Conservation (phyloP, 345 rosid genomes). For the Gossypium arboreum region DNA sequence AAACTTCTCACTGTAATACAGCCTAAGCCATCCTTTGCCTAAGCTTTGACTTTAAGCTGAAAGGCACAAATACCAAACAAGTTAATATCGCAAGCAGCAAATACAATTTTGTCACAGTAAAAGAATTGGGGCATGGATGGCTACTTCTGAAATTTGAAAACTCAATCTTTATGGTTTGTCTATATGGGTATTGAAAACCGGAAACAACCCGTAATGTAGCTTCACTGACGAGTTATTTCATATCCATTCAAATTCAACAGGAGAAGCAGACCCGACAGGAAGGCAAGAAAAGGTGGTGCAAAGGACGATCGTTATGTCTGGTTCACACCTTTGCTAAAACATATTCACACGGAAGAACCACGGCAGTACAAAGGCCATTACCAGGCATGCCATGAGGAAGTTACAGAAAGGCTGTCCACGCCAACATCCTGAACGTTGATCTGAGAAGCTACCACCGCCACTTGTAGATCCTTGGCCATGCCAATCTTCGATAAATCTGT, state of each 20-base stretch:
- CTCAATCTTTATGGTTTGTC: too few species aligned
- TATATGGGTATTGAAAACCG: not conserved
- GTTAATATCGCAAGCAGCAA: not conserved
- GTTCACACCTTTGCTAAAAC: constrained; percentile 30
- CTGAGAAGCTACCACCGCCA: constrained; percentile 19
- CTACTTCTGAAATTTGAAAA: constrained; percentile 1
- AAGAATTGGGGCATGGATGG: not conserved
- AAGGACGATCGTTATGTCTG: constrained; percentile 4
- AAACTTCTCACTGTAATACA: not conserved
- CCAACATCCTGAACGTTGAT: constrained; percentile 43
- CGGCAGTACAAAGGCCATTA: constrained; percentile 63
- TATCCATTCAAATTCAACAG: not conserved
- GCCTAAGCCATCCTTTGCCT: constrained; percentile 11
- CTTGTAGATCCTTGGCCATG: constrained; percentile 28
- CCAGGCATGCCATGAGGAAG: constrained; percentile 67
- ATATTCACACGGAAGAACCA: constrained; percentile 63
- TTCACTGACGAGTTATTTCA: not conserved
- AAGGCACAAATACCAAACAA: not conserved
- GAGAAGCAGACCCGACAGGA: not conserved
- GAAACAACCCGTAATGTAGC: not conserved
- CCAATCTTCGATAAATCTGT: constrained; percentile 51
- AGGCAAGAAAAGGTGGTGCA: not conserved
- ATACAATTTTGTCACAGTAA: not conserved
- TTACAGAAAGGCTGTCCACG: constrained; percentile 66
- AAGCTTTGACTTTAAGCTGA: not conserved